A percentile compares a stretch with the other conserved stretches of the same genome.
These are phyloP conservation scores for Claviceps sorghi DNA, from an alignment of 2,329 filamentous ascomycete species.

Conservation along the genomic window DNA sequence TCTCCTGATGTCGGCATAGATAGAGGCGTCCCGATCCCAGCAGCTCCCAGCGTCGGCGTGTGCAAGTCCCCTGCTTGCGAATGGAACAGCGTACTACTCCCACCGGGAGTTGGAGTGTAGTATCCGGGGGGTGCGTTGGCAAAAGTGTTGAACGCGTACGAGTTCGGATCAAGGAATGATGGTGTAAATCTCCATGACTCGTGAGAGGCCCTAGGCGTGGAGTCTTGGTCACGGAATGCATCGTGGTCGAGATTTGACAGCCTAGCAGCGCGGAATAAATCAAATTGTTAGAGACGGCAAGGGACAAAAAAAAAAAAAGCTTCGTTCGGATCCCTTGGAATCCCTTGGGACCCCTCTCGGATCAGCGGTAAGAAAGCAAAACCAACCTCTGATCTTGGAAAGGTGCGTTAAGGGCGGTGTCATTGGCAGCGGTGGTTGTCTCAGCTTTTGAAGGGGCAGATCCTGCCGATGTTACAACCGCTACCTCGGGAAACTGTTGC, in stretches of 20 bases:
- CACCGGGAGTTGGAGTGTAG: conserved; percentile 77
- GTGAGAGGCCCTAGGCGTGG: conserved; percentile 63
- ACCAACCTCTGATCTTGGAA: conserved; percentile 15
- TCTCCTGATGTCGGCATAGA: conserved; percentile 60
- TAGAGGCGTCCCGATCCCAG: conserved; percentile 66
- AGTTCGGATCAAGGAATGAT: conserved; percentile 73
- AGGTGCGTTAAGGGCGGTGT: conserved; percentile 10
- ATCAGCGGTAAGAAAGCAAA: neutral
- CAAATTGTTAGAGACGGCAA: neutral
- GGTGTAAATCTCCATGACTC: conserved; percentile 83
- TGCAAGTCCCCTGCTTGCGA: conserved; percentile 75
- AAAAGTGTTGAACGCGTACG: conserved; percentile 66
- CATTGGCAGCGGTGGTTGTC: conserved; percentile 16
- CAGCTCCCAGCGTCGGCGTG: conserved; percentile 60
- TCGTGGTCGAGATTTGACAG: conserved; percentile 13
- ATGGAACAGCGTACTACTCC: conserved; percentile 67
- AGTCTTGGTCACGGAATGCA: conserved; percentile 54
- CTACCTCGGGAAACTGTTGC: conserved; percentile 64
- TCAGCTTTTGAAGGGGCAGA: conserved; percentile 25
- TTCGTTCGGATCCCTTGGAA: neutral
- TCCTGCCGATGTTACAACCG: conserved; percentile 34
- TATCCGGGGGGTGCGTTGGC: conserved; percentile 68
- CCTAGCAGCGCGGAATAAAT: conserved; percentile 5
- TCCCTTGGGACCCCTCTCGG: neutral
- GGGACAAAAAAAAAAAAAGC: neutral